Evolutionary conservation across 352 stramenopile genomes (phyloP), one percentile per base, ranked within the genome.

Genomic region (Peronospora belbahrii): DNA sequence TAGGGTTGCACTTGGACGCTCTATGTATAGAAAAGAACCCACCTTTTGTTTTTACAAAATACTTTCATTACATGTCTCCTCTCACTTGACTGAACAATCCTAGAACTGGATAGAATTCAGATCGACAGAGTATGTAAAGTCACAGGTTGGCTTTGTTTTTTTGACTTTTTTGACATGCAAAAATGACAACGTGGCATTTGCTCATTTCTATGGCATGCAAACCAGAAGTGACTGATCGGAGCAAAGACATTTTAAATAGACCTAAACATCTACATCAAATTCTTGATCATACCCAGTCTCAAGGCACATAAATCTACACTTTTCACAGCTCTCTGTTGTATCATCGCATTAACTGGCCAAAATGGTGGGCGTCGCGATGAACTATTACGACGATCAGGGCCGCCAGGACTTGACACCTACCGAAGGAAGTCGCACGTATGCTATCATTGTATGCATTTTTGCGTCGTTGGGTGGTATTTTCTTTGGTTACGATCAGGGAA

Each of bases 381-480:
- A 70, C 43, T 70, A 63, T 33, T 70, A 70, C 45, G 60, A 69
- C 50, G 60, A 68, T 45, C 49, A 60, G 24, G 51, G 45, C 17
- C 37, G 54, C 2, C 46, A 60, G 38, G 51, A 65, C 47, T 48
- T 59, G 46, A 65, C 49, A 25, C 65, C 65, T 2, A 74, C 63
- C 10, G 56, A 77, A 43, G 67, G 67, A 10, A 71, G 64, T 20
- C 61, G 52, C 51, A 70, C 61, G 20, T 70, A 70, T 36, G 61
- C 61, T 39, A 70, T 70, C 45, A 60, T 70, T 31, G 61, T 70
- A 9, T 70, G 61, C 39, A 62, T 70, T 28, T 70, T 70, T 44
- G 56, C 61, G 24, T 65, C 61, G 2, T 34, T 70, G 7, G 61
- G 61, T 18, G 61, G 61, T n/a, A 54, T 70, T 48, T 70, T 70